A percentile compares a stretch with the other conserved stretches of the same genome.
These are phyloP conservation scores for Draba incana DNA, from an alignment of 345 rosid genomes.

Conservation along the genomic window DNA sequence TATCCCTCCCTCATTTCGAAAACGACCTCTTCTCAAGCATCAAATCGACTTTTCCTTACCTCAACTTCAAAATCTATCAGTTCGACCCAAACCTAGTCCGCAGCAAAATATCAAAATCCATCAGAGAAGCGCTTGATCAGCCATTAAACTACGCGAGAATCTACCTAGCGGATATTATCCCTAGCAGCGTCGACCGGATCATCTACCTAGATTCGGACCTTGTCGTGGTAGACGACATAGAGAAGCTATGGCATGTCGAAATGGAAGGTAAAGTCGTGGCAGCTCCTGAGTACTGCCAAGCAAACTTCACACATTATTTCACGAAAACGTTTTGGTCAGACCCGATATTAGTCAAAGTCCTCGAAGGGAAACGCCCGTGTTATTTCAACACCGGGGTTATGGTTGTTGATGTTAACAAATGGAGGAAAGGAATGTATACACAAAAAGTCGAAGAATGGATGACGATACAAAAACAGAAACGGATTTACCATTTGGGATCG, in stretches of 20 bases:
- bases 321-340: slow-evolving; percentile 59
- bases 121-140: slow-evolving; percentile 65
- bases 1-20: slow-evolving; percentile 48
- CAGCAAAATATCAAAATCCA: slow-evolving; percentile 58
- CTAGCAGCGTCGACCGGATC: slow-evolving; percentile 43
- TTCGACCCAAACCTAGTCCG: slow-evolving; percentile 58
- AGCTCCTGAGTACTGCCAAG: slow-evolving; percentile 71
- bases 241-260: slow-evolving; percentile 55
- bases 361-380: slow-evolving; percentile 59
- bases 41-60: slow-evolving; percentile 59
- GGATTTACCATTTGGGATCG: slow-evolving; percentile 69
- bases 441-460: slow-evolving; percentile 63
- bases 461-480: slow-evolving; percentile 55
- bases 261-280: slow-evolving; percentile 62
- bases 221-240: slow-evolving; percentile 62
- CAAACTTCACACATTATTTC: slow-evolving; percentile 61
- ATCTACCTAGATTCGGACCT: slow-evolving; percentile 72
- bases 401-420: slow-evolving; percentile 62
- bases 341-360: slow-evolving; percentile 41
- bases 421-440: slow-evolving; percentile 60
- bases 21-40: slow-evolving; percentile 51
- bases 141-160: slow-evolving; percentile 71
- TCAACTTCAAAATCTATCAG: slow-evolving; percentile 55
- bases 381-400: slow-evolving; percentile 76
- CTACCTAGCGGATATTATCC: slow-evolving; percentile 65